These are phyloP conservation scores for Salvia hispanica DNA, from an alignment of 257 asterid genomes.

Conservation along the genomic window DNA sequence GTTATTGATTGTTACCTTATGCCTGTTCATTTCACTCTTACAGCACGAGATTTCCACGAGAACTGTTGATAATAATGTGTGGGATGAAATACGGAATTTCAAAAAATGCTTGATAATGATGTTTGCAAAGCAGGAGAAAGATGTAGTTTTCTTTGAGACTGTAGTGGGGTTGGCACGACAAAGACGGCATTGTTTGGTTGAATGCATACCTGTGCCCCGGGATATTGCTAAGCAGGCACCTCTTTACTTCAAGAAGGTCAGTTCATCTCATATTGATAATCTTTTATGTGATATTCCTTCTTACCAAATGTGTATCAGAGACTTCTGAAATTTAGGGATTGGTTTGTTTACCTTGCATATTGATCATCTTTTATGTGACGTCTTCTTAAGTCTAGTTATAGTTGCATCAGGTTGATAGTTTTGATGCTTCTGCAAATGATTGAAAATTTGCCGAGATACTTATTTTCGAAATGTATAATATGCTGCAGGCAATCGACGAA, in stretches of 20 bases:
- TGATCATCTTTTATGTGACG: no score
- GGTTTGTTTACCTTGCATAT: neutral
- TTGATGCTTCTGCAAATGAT: neutral
- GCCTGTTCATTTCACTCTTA: slow-evolving; percentile 23
- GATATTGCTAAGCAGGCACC: slow-evolving; percentile 89
- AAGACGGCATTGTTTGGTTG: slow-evolving; percentile 86
- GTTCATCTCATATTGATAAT: slow-evolving; percentile 18
- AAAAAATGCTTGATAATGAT: slow-evolving; percentile 97
- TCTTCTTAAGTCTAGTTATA: neutral
- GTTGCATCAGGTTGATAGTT: neutral
- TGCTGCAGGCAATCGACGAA: slow-evolving; percentile 85
- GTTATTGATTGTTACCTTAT: slow-evolving; percentile 5
- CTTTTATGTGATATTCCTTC: slow-evolving; percentile 2
- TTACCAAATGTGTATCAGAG: neutral
- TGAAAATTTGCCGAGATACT: neutral
- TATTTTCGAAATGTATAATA: neutral
- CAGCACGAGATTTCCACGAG: slow-evolving; percentile 95
- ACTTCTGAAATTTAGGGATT: neutral
- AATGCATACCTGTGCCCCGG: slow-evolving; percentile 84
- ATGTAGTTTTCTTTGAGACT: slow-evolving; percentile 80
- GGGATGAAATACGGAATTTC: slow-evolving; percentile 94
- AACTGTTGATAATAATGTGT: slow-evolving; percentile 78
- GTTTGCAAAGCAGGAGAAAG: slow-evolving; percentile 86
- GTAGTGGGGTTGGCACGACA: slow-evolving; percentile 80
- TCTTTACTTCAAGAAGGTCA: slow-evolving; percentile 89